Evolutionary conservation across 495 filamentous ascomycete species (phyloP).

Genomic region (Penicillium nucicola): DNA sequence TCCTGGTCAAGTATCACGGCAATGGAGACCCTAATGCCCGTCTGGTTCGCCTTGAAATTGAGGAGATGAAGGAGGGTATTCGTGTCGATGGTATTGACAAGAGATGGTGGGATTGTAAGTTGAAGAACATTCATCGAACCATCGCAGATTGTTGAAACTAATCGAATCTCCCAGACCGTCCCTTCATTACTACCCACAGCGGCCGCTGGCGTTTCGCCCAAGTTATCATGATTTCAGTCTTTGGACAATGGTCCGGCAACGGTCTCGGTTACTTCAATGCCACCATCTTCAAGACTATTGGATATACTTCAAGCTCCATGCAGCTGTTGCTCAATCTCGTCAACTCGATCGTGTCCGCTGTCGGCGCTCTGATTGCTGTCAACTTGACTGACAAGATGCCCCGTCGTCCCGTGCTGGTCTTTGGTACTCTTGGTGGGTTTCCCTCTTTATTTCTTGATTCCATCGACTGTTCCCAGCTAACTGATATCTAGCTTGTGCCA

Average conservation of each 20-base stretch:
- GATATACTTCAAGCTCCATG: conserved; percentile 44
- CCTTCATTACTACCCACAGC: conserved; percentile 56
- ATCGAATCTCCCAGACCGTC: conserved; percentile 30
- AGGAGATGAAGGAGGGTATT: conserved; percentile 60
- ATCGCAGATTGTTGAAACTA: background rate
- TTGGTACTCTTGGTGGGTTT: conserved; percentile 52
- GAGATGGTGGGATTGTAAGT: conserved; percentile 63
- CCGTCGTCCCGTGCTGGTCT: conserved; percentile 58
- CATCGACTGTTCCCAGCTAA: background rate
- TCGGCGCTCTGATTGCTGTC: conserved; percentile 65
- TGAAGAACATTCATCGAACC: background rate
- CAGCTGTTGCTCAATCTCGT: conserved; percentile 61
- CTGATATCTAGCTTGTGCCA: conserved; percentile 35
- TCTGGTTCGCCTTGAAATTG: conserved; percentile 53
- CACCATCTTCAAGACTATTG: conserved; percentile 37
- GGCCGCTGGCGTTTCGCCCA: conserved; percentile 61
- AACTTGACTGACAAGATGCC: conserved; percentile 64
- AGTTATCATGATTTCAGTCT: conserved; percentile 60
- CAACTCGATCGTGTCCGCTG: conserved; percentile 64
- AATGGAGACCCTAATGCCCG: conserved; percentile 50
- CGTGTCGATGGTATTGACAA: conserved; percentile 56
- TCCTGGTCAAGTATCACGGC: conserved; percentile 58
- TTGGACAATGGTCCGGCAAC: conserved; percentile 51
- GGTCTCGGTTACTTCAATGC: conserved; percentile 49
- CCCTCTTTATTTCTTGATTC: conserved; percentile 42